These are phyloP conservation scores for Cercospora sp. DNA, from an alignment of 2,329 filamentous ascomycete species.

Conservation along the genomic window DNA sequence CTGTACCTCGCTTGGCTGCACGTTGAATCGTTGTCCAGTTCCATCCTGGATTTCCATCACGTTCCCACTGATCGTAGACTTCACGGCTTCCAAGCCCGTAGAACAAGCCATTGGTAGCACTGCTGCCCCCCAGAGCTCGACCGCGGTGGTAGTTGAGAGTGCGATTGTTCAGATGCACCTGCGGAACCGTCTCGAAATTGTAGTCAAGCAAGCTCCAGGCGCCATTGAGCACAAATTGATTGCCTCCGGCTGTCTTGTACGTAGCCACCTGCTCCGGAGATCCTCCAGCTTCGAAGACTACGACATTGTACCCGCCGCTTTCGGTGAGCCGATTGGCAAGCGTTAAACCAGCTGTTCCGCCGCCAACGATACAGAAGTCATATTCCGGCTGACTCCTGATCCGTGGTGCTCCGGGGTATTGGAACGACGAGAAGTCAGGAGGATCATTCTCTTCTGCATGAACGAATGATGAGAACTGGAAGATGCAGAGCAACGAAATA, in stretches of 20 bases:
- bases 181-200: constrained; percentile 23
- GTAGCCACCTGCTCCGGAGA: constrained; percentile 20
- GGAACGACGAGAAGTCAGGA: constrained; percentile 22
- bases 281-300: constrained; percentile 25
- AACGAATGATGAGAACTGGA: not conserved
- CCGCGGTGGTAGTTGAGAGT: constrained; percentile 25
- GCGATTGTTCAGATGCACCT: constrained; percentile 23
- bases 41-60: constrained; percentile 24
- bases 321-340: constrained; percentile 28
- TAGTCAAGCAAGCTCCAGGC: constrained; percentile 21
- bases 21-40: constrained; percentile 15
- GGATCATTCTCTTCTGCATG: not conserved
- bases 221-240: constrained; percentile 24
- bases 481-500: not conserved
- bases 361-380: constrained; percentile 25
- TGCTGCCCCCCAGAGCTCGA: constrained; percentile 22
- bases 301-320: constrained; percentile 19
- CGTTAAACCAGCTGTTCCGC: constrained; percentile 28
- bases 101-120: constrained; percentile 23
- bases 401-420: constrained; percentile 17
- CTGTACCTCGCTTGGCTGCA: constrained; percentile 21
- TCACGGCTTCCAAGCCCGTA: constrained; percentile 20
- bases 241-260: constrained; percentile 20
- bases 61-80: constrained; percentile 21
- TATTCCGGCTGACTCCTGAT: constrained; percentile 16